Base-by-base conservation (phyloP, 2,329 filamentous ascomycete species). In the Lasiodiplodia sp. region DNA sequence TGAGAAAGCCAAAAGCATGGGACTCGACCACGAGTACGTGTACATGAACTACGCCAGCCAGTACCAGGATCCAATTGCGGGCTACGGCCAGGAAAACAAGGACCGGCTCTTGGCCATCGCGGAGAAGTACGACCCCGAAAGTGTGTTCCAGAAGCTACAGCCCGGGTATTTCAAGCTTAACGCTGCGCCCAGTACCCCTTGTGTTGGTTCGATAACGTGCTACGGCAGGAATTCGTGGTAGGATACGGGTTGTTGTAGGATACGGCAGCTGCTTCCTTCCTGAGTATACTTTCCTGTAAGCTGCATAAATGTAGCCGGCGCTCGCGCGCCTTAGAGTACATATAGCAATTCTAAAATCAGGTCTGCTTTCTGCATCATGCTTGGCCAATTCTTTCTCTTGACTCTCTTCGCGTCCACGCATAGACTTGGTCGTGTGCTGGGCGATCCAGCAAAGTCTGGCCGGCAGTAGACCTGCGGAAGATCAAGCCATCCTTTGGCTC, bases 41-140 rank as follows among this genome's bases (percentile, higher is more conserved):
- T 85, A 84, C 71, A 81, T 84, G 79, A 85, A 85, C 71, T 84
- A 85, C 69, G 83, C 83, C 7, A 77, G 77, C 66, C 75, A 77
- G 73, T 81, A 75, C 68, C 82, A 86, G 71, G 77, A 80, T 69
- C 78, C 81, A 1, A 72, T 85, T 49, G 68, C 73, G 4, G 78
- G 79, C 38, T 86, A 84, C 69, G 82, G 83, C 1, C 55, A 69
- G n/a, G 72, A 69, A 10, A 84, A 81, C 60, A 71, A 77, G 47
- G 66, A 71, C 31, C 75, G 71, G 37, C 67, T 84, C 71, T 73
- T 74, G 67, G 69, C 70, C 1, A 72, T 83, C 16, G 77, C 78
- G 10, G 69, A 67, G 21, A 78, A 75, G 67, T 84, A 83, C 69
- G 82, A 85, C 72, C 81, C 82, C 0, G 69, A 68, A 0, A 73